Evolutionary conservation across 352 stramenopile genomes (phyloP).

Genomic region (Phytophthora boehmeriae): DNA sequence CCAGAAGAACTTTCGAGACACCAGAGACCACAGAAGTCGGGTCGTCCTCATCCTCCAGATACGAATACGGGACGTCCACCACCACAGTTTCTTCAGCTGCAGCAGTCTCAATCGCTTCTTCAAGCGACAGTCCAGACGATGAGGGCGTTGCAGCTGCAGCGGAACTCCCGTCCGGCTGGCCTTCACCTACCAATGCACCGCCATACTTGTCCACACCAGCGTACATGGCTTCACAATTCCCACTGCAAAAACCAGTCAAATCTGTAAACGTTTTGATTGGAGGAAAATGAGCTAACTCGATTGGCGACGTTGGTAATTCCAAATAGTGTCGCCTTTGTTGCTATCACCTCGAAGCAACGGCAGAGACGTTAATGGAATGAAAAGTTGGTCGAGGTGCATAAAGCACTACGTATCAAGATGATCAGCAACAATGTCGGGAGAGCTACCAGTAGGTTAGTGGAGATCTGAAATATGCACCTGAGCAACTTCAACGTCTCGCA

Average conservation of each 20-base stretch:
- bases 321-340: too few relatives aligned
- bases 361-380: too few relatives aligned
- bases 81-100: conserved; percentile 83
- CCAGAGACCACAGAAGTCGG: conserved; percentile 58
- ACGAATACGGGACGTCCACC: conserved; percentile 82
- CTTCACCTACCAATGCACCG: conserved; percentile 68
- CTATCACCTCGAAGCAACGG: too few relatives aligned
- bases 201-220: conserved; percentile 85
- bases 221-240: conserved; percentile 81
- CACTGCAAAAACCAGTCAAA: conserved; percentile 55
- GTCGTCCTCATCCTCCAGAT: conserved; percentile 72
- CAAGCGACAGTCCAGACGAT: conserved; percentile 53
- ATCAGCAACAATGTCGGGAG: too few relatives aligned
- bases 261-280: background rate
- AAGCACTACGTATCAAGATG: too few relatives aligned
- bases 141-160: conserved; percentile 8
- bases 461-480: too few relatives aligned
- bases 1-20: conserved; percentile 69
- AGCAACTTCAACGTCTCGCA: background rate
- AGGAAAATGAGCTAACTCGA: too few relatives aligned
- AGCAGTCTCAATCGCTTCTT: conserved; percentile 80
- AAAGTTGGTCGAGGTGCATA: too few relatives aligned
- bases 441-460: too few relatives aligned
- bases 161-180: conserved; percentile 42
- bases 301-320: too few relatives aligned